Conservation (phyloP, 768 basidiomycete species). For the Boletus tylopilopsis region DNA sequence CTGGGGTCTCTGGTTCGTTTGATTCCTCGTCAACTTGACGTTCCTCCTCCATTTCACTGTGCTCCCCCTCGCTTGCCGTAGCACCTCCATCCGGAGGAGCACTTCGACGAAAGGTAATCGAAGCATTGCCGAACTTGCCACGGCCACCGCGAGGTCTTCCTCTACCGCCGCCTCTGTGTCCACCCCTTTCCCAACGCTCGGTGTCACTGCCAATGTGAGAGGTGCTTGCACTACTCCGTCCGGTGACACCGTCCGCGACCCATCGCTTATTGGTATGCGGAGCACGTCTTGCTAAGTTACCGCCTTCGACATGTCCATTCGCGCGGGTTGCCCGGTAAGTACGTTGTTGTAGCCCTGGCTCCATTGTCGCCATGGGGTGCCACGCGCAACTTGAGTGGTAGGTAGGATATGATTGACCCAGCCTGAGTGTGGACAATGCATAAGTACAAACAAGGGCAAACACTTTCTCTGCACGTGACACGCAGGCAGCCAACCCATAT, state of each 20-base stretch:
- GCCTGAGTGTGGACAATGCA: neutral
- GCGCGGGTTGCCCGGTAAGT: constrained; percentile 18
- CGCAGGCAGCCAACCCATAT: too few relatives aligned
- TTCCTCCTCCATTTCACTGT: constrained; percentile 34
- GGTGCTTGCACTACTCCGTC: constrained; percentile 33
- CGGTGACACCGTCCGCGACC: constrained; percentile 41
- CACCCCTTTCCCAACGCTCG: constrained; percentile 64
- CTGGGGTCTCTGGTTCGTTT: constrained; percentile 51
- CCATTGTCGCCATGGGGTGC: constrained; percentile 22
- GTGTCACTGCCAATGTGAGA: constrained; percentile 39
- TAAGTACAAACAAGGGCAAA: neutral
- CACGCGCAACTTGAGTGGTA: neutral
- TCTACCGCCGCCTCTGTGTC: constrained; percentile 48
- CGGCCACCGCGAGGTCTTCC: constrained; percentile 38
- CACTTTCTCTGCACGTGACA: too few relatives aligned
- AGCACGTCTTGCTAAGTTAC: constrained; percentile 23
- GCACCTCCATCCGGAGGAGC: constrained; percentile 28
- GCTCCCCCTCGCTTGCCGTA: constrained; percentile 32
- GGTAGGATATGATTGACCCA: neutral
- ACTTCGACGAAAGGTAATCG: constrained; percentile 33
- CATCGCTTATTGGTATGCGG: constrained; percentile 58
- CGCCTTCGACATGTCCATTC: constrained; percentile 21
- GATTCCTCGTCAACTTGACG: constrained; percentile 37
- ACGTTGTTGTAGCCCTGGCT: constrained; percentile 21
- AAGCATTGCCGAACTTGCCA: constrained; percentile 40